Evolutionary conservation across 2,329 filamentous ascomycete genomes (phyloP).

Genomic region (Cladosporium sp.): DNA sequence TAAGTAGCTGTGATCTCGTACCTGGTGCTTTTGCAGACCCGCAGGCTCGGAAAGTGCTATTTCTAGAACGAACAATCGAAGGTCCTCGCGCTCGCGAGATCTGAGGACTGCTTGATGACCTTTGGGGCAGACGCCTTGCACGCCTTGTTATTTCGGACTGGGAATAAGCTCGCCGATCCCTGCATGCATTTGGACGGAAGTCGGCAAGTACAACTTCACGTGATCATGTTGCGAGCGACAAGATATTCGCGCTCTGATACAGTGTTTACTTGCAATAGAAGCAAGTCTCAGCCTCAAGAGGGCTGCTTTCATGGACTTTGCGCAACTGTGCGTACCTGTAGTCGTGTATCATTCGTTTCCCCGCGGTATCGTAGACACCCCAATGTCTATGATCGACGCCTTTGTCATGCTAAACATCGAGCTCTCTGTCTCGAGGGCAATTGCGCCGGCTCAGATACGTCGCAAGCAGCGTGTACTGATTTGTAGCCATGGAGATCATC

Average conservation of each 20-base stretch:
- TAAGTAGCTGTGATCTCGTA: background rate
- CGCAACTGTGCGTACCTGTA: no score
- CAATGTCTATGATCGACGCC: no score
- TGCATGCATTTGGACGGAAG: background rate
- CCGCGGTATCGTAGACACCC: no score
- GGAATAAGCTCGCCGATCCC: background rate
- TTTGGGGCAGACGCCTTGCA: background rate
- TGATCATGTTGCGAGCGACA: background rate
- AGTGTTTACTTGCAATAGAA: background rate
- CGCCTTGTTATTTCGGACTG: background rate
- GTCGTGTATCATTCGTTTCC: no score
- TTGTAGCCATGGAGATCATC: background rate
- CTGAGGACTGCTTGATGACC: background rate
- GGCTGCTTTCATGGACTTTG: background rate
- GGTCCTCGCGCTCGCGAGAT: background rate
- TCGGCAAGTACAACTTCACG: background rate
- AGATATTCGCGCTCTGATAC: background rate
- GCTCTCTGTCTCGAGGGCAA: no score
- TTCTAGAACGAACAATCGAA: background rate
- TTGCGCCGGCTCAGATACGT: background rate
- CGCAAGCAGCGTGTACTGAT: background rate
- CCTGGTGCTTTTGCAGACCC: background rate
- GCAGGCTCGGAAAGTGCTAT: background rate
- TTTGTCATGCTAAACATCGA: no score
- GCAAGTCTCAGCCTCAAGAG: background rate